Evolutionary conservation across 2,329 filamentous ascomycete genomes (phyloP).

Genomic region (Diaporthe ampelina): DNA sequence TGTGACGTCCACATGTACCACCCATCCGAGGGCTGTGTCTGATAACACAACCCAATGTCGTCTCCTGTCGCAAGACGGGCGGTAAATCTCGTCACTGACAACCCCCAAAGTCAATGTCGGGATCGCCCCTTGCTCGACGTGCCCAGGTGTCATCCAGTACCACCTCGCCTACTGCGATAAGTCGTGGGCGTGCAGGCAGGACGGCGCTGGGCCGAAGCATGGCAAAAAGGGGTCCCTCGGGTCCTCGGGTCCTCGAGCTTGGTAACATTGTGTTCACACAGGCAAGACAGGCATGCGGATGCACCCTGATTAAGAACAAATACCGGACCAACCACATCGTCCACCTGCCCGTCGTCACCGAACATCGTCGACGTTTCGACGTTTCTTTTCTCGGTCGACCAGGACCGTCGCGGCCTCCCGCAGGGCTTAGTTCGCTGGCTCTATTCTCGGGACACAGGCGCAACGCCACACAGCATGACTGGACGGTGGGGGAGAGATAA

Average conservation of each 20-base stretch:
- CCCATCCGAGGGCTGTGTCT: background rate
- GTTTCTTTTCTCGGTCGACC: conserved; percentile 1
- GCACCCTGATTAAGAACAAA: conserved; percentile 13
- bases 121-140: conserved; percentile 13
- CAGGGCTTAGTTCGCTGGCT: conserved; percentile 30
- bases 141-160: conserved; percentile 19
- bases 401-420: background rate
- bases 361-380: background rate
- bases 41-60: conserved; percentile 9
- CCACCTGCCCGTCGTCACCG: conserved; percentile 1
- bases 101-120: conserved; percentile 11
- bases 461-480: conserved; percentile 28
- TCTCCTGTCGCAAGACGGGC: conserved; percentile 24
- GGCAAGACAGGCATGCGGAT: background rate
- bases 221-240: background rate
- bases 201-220: background rate
- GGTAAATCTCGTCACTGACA: conserved; percentile 21
- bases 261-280: background rate
- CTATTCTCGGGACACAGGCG: background rate
- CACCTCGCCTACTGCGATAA: conserved; percentile 8
- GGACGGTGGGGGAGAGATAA: conserved; percentile 38
- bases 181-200: background rate
- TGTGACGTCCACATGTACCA: background rate
- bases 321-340: conserved; percentile 9
- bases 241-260: background rate